phyloP scores from a whole-genome alignment of 169 alveolate species.

The Cyclospora cayetanensis region DNA sequence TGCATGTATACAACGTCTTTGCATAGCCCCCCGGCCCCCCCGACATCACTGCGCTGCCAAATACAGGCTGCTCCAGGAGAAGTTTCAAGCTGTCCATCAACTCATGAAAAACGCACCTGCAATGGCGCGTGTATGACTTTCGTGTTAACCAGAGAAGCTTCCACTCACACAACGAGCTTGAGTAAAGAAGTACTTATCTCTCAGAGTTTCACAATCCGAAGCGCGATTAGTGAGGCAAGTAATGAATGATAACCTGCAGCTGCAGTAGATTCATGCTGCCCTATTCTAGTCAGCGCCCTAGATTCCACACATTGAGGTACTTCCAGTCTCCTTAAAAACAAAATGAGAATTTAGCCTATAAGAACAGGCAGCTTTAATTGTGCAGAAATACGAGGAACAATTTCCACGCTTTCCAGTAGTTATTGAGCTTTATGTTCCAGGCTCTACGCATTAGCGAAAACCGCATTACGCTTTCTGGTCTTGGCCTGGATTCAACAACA shows the following conservation, averaged over 20 bases:
- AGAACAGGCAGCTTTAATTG: too few species aligned
- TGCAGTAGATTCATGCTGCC: background rate
- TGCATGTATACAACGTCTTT: too few species aligned
- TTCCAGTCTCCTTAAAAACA: too few species aligned
- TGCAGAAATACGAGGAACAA: too few species aligned
- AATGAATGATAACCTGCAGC: background rate
- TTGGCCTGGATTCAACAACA: background rate
- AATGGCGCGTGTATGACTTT: background rate
- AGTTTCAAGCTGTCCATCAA: background rate
- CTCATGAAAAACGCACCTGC: background rate
- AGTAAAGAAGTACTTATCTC: background rate
- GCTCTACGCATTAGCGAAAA: background rate
- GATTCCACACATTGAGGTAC: too few species aligned
- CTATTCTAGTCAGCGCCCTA: too few species aligned
- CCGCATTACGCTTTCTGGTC: background rate
- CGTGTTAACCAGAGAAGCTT: slow-evolving; percentile 4
- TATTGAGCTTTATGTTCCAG: background rate
- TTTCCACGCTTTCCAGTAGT: too few species aligned
- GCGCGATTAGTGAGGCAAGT: background rate
- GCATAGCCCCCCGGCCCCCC: too few species aligned
- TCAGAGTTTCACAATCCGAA: background rate
- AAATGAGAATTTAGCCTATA: too few species aligned
- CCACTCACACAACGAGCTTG: background rate
- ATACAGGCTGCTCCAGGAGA: slow-evolving; percentile 25
- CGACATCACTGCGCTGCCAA: background rate